Evolutionary conservation across 768 basidiomycete species (phyloP).

Genomic region (Clitopilus passeckerianus): DNA sequence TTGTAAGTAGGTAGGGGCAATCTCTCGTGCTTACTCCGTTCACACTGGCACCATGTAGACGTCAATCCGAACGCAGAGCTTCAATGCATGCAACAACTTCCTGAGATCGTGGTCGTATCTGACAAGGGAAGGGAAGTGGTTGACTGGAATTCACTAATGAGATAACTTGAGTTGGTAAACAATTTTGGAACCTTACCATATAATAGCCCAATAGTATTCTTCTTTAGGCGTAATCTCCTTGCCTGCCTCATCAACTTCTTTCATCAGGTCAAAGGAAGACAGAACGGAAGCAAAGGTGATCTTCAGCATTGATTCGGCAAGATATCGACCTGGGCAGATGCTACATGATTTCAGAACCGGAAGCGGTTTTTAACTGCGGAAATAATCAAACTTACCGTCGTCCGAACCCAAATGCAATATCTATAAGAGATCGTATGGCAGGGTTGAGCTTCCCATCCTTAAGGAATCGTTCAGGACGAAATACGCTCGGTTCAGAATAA

Average conservation of each 20-base stretch:
- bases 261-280: constrained; percentile 18
- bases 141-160: background rate
- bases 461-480: constrained; percentile 34
- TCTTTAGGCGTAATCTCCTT: constrained; percentile 8
- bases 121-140: background rate
- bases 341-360: background rate
- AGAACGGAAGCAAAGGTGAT: constrained; percentile 17
- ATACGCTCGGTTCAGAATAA: constrained; percentile 30
- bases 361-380: too few relatives aligned
- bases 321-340: constrained; percentile 14
- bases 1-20: too few relatives aligned
- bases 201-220: constrained; percentile 2
- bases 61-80: background rate
- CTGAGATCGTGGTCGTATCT: background rate
- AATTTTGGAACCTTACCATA: background rate
- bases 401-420: constrained; percentile 17
- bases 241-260: constrained; percentile 15
- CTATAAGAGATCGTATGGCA: constrained; percentile 3
- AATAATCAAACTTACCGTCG: constrained; percentile 10
- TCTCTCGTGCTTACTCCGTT: too few relatives aligned
- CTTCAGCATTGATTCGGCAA: constrained; percentile 19
- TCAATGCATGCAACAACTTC: background rate
- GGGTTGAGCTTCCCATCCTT: constrained; percentile 14
- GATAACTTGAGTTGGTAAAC: background rate
- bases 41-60: too few relatives aligned